phyloP scores from a whole-genome alignment of 192 early-diverging fungal species.

The Coemansia sp. region DNA sequence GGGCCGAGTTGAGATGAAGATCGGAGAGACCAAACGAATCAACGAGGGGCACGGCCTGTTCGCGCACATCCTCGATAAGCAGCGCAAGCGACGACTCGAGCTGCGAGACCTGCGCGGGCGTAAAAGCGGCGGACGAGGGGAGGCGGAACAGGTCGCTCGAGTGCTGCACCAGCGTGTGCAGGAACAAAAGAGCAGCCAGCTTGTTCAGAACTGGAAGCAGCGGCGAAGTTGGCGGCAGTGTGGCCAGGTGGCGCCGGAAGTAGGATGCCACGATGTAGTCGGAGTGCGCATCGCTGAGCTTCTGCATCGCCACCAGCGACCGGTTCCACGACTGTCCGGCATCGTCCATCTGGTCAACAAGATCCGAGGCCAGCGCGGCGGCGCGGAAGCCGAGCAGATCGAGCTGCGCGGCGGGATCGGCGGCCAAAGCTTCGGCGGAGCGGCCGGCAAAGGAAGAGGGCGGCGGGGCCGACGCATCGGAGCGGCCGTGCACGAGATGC shows the following conservation, averaged over 20 bases:
- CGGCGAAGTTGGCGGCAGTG: conserved; percentile 32
- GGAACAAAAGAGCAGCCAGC: conserved; percentile 56
- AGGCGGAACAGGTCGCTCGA: conserved; percentile 62
- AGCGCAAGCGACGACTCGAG: conserved; percentile 57
- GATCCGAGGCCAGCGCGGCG: conserved; percentile 61
- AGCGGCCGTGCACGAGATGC: conserved; percentile 23
- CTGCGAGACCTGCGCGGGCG: conserved; percentile 51
- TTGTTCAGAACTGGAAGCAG: conserved; percentile 36
- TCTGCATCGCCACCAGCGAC: conserved; percentile 73
- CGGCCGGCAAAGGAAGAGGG: conserved; percentile 14
- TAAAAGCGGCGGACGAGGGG: conserved; percentile 59
- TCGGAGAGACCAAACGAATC: conserved; percentile 81
- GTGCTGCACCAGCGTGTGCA: conserved; percentile 67
- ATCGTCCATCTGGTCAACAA: conserved; percentile 63
- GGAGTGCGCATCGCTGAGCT: conserved; percentile 75
- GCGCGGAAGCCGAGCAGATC: conserved; percentile 78
- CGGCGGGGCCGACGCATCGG: background rate
- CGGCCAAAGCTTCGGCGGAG: conserved; percentile 54
- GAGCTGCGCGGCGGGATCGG: conserved; percentile 62
- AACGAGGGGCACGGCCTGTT: conserved; percentile 76
- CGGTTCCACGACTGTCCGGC: conserved; percentile 71
- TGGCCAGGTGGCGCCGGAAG: conserved; percentile 64
- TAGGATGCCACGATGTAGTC: conserved; percentile 74
- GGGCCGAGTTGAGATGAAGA: conserved; percentile 71
- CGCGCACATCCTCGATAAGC: conserved; percentile 65